These are phyloP conservation scores for barrel medic (Medicago truncatula) DNA, from an alignment of 306 rosid genomes.

Conservation along the genomic window MtrunA17r5.0-ANR NC_053043.1:31918501-31919000, in stretches of 20 bases:
- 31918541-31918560: slow-evolving; percentile 58
- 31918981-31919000: slow-evolving; percentile 68
- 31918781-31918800: slow-evolving; percentile 64
- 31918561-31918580: slow-evolving; percentile 71
- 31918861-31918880: slow-evolving; percentile 59
- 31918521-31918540: slow-evolving; percentile 59
- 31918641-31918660: slow-evolving; percentile 93
- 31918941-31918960: slow-evolving; percentile 42
- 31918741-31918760: slow-evolving; percentile 74
- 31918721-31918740: slow-evolving; percentile 84
- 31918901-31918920: slow-evolving; percentile 69
- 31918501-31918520: slow-evolving; percentile 73
- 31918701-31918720: slow-evolving; percentile 64
- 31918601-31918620: slow-evolving; percentile 57
- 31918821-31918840: slow-evolving; percentile 53
- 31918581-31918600: slow-evolving; percentile 75
- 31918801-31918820: slow-evolving; percentile 56
- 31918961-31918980: slow-evolving; percentile 68
- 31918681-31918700: slow-evolving; percentile 50
- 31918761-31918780: slow-evolving; percentile 76
- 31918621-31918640: slow-evolving; percentile 73
- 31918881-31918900: slow-evolving; percentile 51
- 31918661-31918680: slow-evolving; percentile 69
- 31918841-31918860: slow-evolving; percentile 57
- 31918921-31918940: slow-evolving; percentile 36